Conservation (phyloP, 352 stramenopile genomes). For the Phytophthora brassicae region DNA sequence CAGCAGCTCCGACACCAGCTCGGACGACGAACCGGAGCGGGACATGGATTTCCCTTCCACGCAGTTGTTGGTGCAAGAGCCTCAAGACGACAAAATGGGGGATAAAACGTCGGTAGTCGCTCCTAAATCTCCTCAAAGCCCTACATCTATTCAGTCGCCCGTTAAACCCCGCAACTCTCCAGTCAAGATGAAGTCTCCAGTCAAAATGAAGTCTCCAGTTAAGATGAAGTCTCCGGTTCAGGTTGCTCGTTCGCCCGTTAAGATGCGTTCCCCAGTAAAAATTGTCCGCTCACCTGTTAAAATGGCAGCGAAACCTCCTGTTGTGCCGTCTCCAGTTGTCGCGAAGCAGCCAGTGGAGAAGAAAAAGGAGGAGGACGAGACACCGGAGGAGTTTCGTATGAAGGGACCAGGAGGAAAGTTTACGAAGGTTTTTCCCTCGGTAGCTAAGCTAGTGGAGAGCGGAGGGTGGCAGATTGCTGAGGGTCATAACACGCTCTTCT, state of each 20-base stretch:
- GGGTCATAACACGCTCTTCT: conserved; percentile 61
- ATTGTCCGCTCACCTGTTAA: neutral
- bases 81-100: neutral
- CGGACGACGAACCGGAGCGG: conserved; percentile 27
- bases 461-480: conserved; percentile 69
- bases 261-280: conserved; percentile 12
- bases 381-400: conserved; percentile 29
- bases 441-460: conserved; percentile 53
- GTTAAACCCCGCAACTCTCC: conserved; percentile 1
- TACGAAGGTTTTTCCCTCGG: conserved; percentile 37
- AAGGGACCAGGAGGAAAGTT: conserved; percentile 45
- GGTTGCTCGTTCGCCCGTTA: conserved; percentile 6
- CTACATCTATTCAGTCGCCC: conserved; percentile 6
- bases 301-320: neutral
- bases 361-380: conserved; percentile 8
- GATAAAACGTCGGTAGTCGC: no score
- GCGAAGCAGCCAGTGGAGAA: conserved; percentile 9
- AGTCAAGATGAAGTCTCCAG: neutral
- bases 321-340: conserved; percentile 8
- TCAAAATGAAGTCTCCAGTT: neutral
- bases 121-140: no score
- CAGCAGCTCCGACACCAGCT: conserved; percentile 17
- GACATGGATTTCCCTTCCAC: conserved; percentile 41
- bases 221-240: conserved; percentile 13
- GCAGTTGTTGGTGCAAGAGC: conserved; percentile 41